These are phyloP conservation scores for Claviceps citrina DNA, from an alignment of 2,329 filamentous ascomycete species.

Conservation along the genomic window DNA sequence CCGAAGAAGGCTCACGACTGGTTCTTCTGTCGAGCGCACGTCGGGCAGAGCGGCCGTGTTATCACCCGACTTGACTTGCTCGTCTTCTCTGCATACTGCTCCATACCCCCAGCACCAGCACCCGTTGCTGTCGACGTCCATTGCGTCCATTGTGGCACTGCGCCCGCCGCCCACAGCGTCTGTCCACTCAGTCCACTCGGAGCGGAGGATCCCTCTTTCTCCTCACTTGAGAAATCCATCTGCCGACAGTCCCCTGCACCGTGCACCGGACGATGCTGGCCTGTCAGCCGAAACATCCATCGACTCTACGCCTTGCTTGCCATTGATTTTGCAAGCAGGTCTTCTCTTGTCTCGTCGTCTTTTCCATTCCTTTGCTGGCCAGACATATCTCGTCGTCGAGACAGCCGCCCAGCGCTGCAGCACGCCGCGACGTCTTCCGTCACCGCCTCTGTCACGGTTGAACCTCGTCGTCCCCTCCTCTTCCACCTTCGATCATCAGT, in stretches of 20 bases:
- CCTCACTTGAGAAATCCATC: conserved; percentile 1
- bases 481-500: not conserved
- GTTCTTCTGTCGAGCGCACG: too few relatives aligned
- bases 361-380: conserved; percentile 1
- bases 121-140: too few relatives aligned
- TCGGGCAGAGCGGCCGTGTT: too few relatives aligned
- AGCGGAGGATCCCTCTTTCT: not conserved
- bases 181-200: conserved; percentile 1
- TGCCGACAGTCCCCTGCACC: not conserved
- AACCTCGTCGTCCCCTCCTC: not conserved
- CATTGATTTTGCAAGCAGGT: not conserved
- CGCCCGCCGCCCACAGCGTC: not conserved
- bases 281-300: not conserved
- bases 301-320: conserved; percentile 1
- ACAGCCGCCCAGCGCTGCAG: not conserved
- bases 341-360: not conserved
- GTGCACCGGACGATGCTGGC: conserved; percentile 3
- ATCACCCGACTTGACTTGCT: too few relatives aligned
- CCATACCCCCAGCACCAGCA: too few relatives aligned
- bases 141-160: not conserved
- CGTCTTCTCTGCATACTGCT: too few relatives aligned
- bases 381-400: not conserved
- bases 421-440: not conserved
- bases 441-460: not conserved
- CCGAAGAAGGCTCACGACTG: too few relatives aligned